A percentile compares a stretch with the other conserved stretches of the same genome.
Evolutionary conservation across 352 stramenopile species (phyloP).

Genomic region (Pythium rhizo-oryzae): DNA sequence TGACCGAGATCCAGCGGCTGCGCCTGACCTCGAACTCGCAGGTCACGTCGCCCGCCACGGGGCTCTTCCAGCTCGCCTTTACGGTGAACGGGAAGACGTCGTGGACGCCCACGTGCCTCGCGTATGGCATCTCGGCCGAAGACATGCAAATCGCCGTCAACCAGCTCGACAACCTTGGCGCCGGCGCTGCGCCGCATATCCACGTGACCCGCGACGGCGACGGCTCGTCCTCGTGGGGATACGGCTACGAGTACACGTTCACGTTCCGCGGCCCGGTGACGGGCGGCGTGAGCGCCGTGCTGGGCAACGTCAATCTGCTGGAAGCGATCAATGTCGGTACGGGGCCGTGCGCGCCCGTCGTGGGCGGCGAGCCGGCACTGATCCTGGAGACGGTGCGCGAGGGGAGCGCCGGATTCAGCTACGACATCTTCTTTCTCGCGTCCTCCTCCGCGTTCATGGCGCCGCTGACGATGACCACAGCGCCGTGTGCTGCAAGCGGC

Average conservation of each 20-base stretch:
- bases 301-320: conserved; percentile 58
- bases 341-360: conserved; percentile 42
- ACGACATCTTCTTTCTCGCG: conserved; percentile 81
- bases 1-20: conserved; percentile 73
- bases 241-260: conserved; percentile 80
- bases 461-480: conserved; percentile 39
- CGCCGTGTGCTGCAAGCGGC: conserved; percentile 17
- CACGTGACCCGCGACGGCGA: conserved; percentile 70
- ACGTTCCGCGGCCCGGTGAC: conserved; percentile 58
- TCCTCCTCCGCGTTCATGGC: conserved; percentile 39
- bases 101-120: conserved; percentile 58
- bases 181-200: conserved; percentile 44
- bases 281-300: conserved; percentile 57
- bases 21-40: conserved; percentile 67
- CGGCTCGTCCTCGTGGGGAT: conserved; percentile 65
- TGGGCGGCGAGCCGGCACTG: conserved; percentile 51
- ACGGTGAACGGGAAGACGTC: conserved; percentile 56
- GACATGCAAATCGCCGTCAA: conserved; percentile 70
- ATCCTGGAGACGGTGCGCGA: conserved; percentile 72
- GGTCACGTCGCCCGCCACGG: conserved; percentile 46
- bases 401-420: conserved; percentile 58
- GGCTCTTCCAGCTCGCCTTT: conserved; percentile 67
- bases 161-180: conserved; percentile 45
- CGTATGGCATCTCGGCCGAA: conserved; percentile 67
- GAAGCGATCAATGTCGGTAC: conserved; percentile 55